phyloP scores from a whole-genome alignment of 257 asterid genomes.

The Sherardia arvensis region DNA sequence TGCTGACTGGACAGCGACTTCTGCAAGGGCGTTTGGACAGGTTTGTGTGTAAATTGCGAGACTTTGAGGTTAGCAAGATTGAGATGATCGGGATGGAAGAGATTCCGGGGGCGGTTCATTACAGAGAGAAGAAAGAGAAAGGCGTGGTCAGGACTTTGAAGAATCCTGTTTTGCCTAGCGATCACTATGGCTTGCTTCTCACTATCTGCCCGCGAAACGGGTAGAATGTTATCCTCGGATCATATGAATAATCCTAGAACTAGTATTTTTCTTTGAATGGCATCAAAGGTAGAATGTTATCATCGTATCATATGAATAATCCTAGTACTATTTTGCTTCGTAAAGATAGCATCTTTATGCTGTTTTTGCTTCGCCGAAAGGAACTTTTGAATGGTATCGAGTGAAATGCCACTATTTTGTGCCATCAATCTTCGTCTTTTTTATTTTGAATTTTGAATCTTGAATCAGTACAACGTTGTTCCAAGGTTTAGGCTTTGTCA shows the following conservation, averaged over 20 bases:
- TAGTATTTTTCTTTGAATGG: too few relatives aligned
- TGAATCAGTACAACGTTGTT: too few relatives aligned
- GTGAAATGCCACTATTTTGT: background rate
- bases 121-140: conserved; percentile 65
- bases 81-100: conserved; percentile 82
- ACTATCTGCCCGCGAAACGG: conserved; percentile 33
- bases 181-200: conserved; percentile 81
- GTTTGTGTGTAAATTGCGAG: conserved; percentile 56
- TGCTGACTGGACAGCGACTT: conserved; percentile 59
- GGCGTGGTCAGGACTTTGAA: conserved; percentile 46
- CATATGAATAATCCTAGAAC: too few relatives aligned
- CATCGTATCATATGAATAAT: too few relatives aligned
- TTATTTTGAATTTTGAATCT: background rate
- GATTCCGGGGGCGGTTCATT: conserved; percentile 46
- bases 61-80: conserved; percentile 42
- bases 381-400: background rate
- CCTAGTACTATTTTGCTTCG: background rate
- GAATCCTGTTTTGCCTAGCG: conserved; percentile 94
- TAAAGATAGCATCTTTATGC: background rate
- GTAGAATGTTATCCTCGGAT: background rate
- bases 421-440: too few relatives aligned
- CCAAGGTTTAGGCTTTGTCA: background rate
- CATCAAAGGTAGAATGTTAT: too few relatives aligned
- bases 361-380: background rate
- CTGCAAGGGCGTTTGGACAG: conserved; percentile 80